Evolutionary conservation across 805 yeast species (phyloP), one percentile per base, ranked within the genome.

Genomic region (Schwanniomyces pseudopolymorphus): DNA sequence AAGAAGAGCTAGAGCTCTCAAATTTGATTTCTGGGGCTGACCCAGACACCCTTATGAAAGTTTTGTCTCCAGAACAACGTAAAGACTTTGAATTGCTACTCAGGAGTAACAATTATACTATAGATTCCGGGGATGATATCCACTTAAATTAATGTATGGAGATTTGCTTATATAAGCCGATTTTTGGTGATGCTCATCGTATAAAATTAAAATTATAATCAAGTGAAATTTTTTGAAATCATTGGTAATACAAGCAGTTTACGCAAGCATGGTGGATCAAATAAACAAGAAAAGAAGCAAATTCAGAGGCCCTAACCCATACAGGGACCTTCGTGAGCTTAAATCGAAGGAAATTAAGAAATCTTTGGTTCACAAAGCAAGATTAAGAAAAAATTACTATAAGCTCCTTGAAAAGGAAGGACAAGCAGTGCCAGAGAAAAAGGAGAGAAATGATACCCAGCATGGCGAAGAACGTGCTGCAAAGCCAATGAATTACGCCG

Each of bases 341-440:
- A 73, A 73, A 50, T 58, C 69, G 24, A 77, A 79, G 45, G 97
- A 89, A 49, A 91, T 91, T 57, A 84, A 85, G 57, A 79, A 77
- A 58, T 85, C 94, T 10, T 76, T 91, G 53, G 78, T 80, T 0
- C 95, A 89, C 59, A 79, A 89, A 50, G 88, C 96, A 11, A 78
- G 94, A 57, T 77, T 91, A 53, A 81, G 89, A 70, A 87, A 84
- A 64, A 83, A 80, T 42, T 91, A 91, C 60, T 83, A 88, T 72
- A 89, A 90, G 63, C 71, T 89, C 44, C 63, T 89, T 35, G 87
- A 87, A 51, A 78, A 80, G 43, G 90, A 87, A 55, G 95, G 91
- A 20, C 35, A 33, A 36, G 42, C 13, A 46, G 52, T 55, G 4
- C 53, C 58, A 24, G 55, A 52, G 21, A 50, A 52, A n/a, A 48